Evolutionary conservation across 768 basidiomycete species (phyloP).

Genomic region (Leucocoprinus sp.): DNA sequence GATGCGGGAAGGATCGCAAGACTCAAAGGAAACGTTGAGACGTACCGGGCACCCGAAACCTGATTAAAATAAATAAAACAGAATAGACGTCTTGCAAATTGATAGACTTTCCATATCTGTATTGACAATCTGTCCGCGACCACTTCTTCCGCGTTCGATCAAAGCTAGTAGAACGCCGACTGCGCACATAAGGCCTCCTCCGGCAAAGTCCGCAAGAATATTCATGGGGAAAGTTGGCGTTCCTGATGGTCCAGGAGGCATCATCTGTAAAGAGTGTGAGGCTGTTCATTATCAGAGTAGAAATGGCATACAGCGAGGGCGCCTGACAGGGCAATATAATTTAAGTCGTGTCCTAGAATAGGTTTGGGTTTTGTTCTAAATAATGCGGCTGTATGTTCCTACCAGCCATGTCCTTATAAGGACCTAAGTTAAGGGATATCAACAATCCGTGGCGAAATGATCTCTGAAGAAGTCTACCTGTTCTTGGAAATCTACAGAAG

Average conservation of each 20-base stretch:
- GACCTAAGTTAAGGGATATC: conserved; percentile 31
- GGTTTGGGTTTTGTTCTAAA: not conserved
- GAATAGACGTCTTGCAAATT: not conserved
- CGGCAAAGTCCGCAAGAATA: conserved; percentile 75
- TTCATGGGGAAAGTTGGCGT: conserved; percentile 72
- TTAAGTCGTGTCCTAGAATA: conserved; percentile 67
- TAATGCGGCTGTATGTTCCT: conserved; percentile 13
- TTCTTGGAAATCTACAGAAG: conserved; percentile 46
- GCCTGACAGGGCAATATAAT: conserved; percentile 76
- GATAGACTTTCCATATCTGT: conserved; percentile 57
- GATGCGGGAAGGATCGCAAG: conserved; percentile 29
- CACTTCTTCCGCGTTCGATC: conserved; percentile 54
- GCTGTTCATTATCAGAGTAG: not conserved
- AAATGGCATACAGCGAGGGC: conserved; percentile 46
- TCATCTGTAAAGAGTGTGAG: conserved; percentile 20
- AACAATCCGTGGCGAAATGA: not conserved
- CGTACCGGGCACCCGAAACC: conserved; percentile 75
- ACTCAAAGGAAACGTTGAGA: conserved; percentile 66
- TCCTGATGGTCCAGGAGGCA: conserved; percentile 55
- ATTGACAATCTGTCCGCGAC: conserved; percentile 66
- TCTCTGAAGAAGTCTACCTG: conserved; percentile 30
- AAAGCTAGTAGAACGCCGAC: conserved; percentile 70
- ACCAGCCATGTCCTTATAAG: conserved; percentile 74
- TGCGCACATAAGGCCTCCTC: conserved; percentile 67
- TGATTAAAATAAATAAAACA: conserved; percentile 19